A percentile compares a stretch with the other conserved stretches of the same genome.
Conservation (phyloP, 2,329 filamentous ascomycete genomes). For the Macrophomina phaseolina region DNA sequence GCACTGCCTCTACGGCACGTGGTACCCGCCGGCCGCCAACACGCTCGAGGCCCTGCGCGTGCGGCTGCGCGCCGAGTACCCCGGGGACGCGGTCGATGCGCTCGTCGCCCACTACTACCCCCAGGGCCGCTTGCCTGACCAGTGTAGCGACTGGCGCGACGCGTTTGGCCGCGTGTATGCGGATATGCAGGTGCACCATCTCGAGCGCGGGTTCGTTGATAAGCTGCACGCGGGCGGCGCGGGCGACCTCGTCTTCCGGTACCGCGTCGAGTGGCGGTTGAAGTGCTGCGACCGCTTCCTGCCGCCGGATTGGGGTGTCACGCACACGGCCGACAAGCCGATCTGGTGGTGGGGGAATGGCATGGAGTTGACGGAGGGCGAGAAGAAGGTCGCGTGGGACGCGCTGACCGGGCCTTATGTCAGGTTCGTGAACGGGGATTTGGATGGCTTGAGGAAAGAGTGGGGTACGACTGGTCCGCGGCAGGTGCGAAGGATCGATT, state of each 20-base stretch:
- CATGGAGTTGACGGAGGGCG: conserved; percentile 43
- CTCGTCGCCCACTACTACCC: conserved; percentile 52
- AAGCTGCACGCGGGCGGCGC: conserved; percentile 53
- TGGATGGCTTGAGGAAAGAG: conserved; percentile 35
- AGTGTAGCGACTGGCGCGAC: conserved; percentile 55
- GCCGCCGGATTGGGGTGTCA: conserved; percentile 59
- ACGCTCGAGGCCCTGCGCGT: conserved; percentile 49
- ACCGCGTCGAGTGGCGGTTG: conserved; percentile 61
- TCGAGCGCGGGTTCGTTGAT: conserved; percentile 58
- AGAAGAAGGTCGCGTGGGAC: conserved; percentile 50
- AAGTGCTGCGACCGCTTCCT: conserved; percentile 51
- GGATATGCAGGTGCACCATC: conserved; percentile 61
- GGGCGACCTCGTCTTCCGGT: conserved; percentile 49
- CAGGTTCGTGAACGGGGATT: conserved; percentile 48
- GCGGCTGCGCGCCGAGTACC: conserved; percentile 61
- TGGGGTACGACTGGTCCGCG: conserved; percentile 47
- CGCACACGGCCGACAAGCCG: conserved; percentile 59
- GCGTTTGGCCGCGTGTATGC: conserved; percentile 62
- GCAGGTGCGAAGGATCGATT: conserved; percentile 52
- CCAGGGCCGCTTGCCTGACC: conserved; percentile 42
- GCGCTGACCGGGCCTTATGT: conserved; percentile 48
- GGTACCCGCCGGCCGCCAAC: conserved; percentile 53
- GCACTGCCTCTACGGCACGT: conserved; percentile 57
- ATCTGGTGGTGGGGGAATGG: conserved; percentile 63
- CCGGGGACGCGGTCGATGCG: conserved; percentile 49